Conservation (phyloP, 495 filamentous ascomycete genomes). For the Amorphotheca resinae region DNA sequence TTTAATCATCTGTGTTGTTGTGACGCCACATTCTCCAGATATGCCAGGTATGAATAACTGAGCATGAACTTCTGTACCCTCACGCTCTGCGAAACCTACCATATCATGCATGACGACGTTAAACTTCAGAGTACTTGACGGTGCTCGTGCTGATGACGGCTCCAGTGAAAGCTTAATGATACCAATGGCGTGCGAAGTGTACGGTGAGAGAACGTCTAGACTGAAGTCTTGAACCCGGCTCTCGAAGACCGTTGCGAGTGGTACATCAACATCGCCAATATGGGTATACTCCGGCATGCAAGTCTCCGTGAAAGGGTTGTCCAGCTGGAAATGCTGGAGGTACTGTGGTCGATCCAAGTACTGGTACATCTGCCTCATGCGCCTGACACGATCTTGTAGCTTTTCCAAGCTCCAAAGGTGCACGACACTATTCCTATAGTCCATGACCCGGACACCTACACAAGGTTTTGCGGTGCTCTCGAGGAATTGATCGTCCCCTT, state of each 20-base stretch:
- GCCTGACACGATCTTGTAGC: constrained; percentile 69
- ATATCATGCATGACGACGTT: constrained; percentile 98
- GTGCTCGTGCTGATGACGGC: constrained; percentile 86
- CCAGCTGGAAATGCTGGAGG: constrained; percentile 64
- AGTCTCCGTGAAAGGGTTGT: constrained; percentile 77
- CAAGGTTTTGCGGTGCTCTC: constrained; percentile 81
- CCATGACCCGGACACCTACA: constrained; percentile 79
- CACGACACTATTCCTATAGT: constrained; percentile 77
- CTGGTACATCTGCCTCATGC: constrained; percentile 94
- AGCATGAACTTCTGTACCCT: constrained; percentile 90
- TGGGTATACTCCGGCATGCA: constrained; percentile 87
- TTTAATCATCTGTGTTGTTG: constrained; percentile 86
- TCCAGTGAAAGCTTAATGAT: constrained; percentile 85
- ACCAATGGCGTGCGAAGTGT: constrained; percentile 78
- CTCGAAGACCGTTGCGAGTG: constrained; percentile 87
- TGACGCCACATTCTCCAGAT: constrained; percentile 80
- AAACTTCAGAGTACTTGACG: constrained; percentile 88
- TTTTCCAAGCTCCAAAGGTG: constrained; percentile 94
- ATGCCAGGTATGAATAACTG: constrained; percentile 91
- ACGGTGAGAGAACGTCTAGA: constrained; percentile 82
- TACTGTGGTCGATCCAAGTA: constrained; percentile 93
- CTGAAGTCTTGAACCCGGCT: constrained; percentile 89
- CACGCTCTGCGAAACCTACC: constrained; percentile 88
- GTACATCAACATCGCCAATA: constrained; percentile 88
- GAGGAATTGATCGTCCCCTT: constrained; percentile 72